phyloP scores from a whole-genome alignment of 768 basidiomycete species.

The Suillus hirtellus region DNA sequence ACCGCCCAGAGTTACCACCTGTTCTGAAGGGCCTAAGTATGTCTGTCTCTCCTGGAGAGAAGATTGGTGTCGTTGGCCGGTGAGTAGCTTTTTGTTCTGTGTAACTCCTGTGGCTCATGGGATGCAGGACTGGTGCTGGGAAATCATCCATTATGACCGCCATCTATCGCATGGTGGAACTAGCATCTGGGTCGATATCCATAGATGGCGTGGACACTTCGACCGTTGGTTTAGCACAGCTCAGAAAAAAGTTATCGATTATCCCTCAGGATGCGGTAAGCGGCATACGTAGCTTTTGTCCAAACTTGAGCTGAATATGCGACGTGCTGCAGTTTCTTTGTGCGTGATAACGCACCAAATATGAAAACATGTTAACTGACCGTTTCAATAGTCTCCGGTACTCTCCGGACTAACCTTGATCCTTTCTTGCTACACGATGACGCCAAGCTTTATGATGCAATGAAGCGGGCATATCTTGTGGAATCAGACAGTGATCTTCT shows the following conservation, averaged over 20 bases:
- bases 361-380: constrained; percentile 11
- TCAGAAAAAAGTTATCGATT: constrained; percentile 69
- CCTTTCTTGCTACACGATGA: constrained; percentile 85
- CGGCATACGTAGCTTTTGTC: constrained; percentile 29
- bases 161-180: constrained; percentile 83
- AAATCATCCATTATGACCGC: constrained; percentile 91
- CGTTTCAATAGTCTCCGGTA: constrained; percentile 61
- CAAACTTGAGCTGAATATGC: constrained; percentile 4
- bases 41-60: constrained; percentile 67
- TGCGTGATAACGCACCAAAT: constrained; percentile 25
- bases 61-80: constrained; percentile 87
- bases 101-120: constrained; percentile 6
- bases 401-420: constrained; percentile 84
- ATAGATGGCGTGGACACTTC: constrained; percentile 88
- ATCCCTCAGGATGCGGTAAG: constrained; percentile 78
- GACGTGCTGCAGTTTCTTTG: constrained; percentile 43
- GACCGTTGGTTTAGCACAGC: constrained; percentile 71
- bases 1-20: constrained; percentile 84
- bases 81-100: constrained; percentile 24
- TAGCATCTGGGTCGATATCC: constrained; percentile 67
- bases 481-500: constrained; percentile 41
- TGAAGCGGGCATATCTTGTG: constrained; percentile 82
- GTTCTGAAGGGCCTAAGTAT: constrained; percentile 85
- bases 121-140: constrained; percentile 73
- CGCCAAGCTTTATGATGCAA: constrained; percentile 80